Base-by-base conservation (phyloP, 176 grass and related monocot genomes). In the Phoenix dactylifera region DNA sequence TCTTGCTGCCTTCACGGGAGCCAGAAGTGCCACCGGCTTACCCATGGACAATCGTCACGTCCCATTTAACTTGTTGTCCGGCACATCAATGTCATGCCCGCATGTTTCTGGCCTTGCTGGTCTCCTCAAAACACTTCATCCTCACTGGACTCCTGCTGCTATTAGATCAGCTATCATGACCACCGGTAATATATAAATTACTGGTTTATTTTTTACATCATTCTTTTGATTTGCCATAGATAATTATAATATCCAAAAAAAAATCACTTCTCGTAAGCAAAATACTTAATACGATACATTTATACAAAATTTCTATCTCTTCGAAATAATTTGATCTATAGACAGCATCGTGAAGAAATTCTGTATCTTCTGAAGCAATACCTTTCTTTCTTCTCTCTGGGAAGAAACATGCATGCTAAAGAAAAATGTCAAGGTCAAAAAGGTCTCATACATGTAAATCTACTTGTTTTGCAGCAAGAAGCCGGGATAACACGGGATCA, bases 401-500 rank as follows among this genome's bases (percentile, higher is more conserved):
- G 20, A 25, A 25, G 24, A 25, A 25, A 3, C 24, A 25, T 25
- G 24, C 3, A 25, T 25, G 26, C 4, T 4, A 28, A 28, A 28
- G 26, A 28, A 28, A 28, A 28, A 28, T 28, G 26, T 28, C 4
- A 20, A 20, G 20, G 20, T 20, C 20, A 20, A 20, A 20, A 20
- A 20, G 20, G 20, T 20, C 20, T 20, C 20, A 20, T 20, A 20
- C 20, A 20, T 20, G 0, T 20, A 20, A 20, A 20, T 20, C 35
- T 44, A 2, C 1, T 44, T 44, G 2, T 62, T 18, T 48, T 20
- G 59, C 68, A 81, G 82, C 86, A 32, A 82, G 63, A 32, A 86
- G 63, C 18, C 74, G 72, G 57, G 90, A 95, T 69, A 89, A 95
- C 83, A 79, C 64, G 0, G 70, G 75, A 3, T 22, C 3, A 12